Base-by-base conservation (phyloP, 345 rosid genomes). In the Camelina laxa region DNA sequence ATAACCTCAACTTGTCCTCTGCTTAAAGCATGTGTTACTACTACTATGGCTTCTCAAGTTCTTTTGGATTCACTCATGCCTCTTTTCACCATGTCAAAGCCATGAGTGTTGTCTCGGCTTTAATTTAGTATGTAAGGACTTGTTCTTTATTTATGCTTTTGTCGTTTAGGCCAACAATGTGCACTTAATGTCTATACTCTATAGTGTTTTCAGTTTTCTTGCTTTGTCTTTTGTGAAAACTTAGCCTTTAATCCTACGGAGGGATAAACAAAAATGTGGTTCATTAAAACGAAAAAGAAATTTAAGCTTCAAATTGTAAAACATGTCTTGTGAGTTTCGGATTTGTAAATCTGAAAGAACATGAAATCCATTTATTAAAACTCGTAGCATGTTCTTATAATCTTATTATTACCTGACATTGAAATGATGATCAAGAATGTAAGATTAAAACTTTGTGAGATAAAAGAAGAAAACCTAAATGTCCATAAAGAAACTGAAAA, bases 71-170 rank as follows among this genome's bases (percentile, higher is more conserved):
- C 55, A 57, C 65, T 57, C 56, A 58, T 57, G 65, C 20, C 17
- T 69, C 56, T 44, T 56, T 69, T 58, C 17, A 27, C 73, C 31
- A 45, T 57, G 14, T 69, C 20, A 57, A 56, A 47, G 24, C 10
- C 62, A 39, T 39, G 62, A 68, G 53, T 68, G 72, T 54, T 54
- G 62, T 55, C 41, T 68, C 63, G 53, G 62, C 72, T 67, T 67
- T 51, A 67, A 36, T 38, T 38, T 39, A 39, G 27, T 24, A 22
- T 7, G 63, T 24, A 24, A 39, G 1, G 51, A 24, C 53, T 55
- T 55, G 35, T 41, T 16, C 22, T 39, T 4, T 16, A 47, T 2
- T 44, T 47, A 47, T 47, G 51, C 20, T 47, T 35, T 35, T 35
- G 38, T 35, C 9, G 38, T 9, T 35, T 35, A 35, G 38, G 9